Evolutionary conservation across 2,329 filamentous ascomycete genomes (phyloP), one percentile per base, ranked within the genome.

Genomic region (Aureobasidium leucospermi): DNA sequence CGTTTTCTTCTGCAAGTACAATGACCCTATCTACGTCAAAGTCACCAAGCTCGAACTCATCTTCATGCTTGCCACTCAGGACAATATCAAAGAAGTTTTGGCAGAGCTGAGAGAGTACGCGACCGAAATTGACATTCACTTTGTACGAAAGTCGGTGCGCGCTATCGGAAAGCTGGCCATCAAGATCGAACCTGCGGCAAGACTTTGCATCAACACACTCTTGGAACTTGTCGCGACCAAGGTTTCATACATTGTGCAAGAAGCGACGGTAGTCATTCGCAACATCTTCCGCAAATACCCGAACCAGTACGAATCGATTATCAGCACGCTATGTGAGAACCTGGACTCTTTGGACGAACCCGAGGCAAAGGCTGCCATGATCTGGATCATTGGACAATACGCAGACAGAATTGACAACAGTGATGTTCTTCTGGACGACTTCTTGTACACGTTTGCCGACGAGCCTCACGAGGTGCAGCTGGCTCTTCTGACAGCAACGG

Each of bases 1-100:
- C 48, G 94, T 99, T 34, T 99, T 99, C 77, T 99, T 99, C 76
- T 99, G 94, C 85, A 99, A 99, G 80, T 99, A 99, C 76, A 99
- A 99, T 73, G 94, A 99, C 70, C 94, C 94, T 0, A 99, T 99
- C 64, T 99, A 97, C 72, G 94, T 99, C 76, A 99, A 99, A 75
- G 94, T 99, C 55, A 99, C 94, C 15, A 99, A 99, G 75, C 81
- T 99, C 52, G 94, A 99, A 75, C 83, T 99, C 67, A 97, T 99
- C 65, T 99, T 99, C 75, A 99, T 97, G 94, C 82, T 99, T 62
- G 94, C 94, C 7, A 96, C 85, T 36, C 91, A 96, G 74, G 88
- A 87, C 68, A 99, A 99, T 71, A 99, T 99, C 67, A 87, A 90
- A 51, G 90, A 97, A 70, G 94, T 99, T 1, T 76, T 99, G 65